Conservation (phyloP, 2,329 filamentous ascomycete genomes). For the Xylaria sp. region DNA sequence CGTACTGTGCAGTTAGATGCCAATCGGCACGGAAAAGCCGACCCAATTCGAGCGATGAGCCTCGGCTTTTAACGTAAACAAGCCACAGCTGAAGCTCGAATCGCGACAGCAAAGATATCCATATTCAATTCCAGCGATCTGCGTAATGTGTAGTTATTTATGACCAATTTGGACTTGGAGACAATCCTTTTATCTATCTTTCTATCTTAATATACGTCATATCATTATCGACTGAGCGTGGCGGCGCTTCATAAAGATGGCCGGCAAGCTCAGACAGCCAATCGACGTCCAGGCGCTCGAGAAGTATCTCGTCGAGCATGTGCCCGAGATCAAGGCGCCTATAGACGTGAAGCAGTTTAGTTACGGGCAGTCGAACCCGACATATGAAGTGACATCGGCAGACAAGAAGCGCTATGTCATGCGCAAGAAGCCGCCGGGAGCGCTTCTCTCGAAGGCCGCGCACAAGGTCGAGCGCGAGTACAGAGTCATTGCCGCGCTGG, state of each 20-base stretch:
- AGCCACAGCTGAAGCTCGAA: neutral
- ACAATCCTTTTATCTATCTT: neutral
- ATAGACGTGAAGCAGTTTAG: slow-evolving; percentile 94
- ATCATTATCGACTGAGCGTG: slow-evolving; percentile 43
- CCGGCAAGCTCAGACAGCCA: slow-evolving; percentile 80
- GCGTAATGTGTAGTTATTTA: neutral
- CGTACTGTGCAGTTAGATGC: too few species aligned
- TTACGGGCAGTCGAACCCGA: slow-evolving; percentile 96
- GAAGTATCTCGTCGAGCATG: slow-evolving; percentile 68
- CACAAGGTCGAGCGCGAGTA: slow-evolving; percentile 97
- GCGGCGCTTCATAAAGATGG: slow-evolving; percentile 64
- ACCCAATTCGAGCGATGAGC: neutral
- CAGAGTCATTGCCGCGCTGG: slow-evolving; percentile 79
- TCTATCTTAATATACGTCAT: neutral
- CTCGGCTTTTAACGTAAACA: slow-evolving; percentile 10
- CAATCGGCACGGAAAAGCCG: neutral
- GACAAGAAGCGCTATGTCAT: slow-evolving; percentile 72
- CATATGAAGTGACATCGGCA: slow-evolving; percentile 78
- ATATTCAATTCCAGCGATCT: neutral
- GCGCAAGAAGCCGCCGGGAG: slow-evolving; percentile 96
- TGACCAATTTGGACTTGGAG: neutral
- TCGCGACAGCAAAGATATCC: neutral
- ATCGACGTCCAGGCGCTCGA: slow-evolving; percentile 79
- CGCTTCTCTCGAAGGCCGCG: slow-evolving; percentile 85
- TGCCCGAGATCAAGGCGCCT: slow-evolving; percentile 78